These are phyloP conservation scores for Lycium ferocissimum DNA, from an alignment of 257 asterid species.

Conservation along the genomic window DNA sequence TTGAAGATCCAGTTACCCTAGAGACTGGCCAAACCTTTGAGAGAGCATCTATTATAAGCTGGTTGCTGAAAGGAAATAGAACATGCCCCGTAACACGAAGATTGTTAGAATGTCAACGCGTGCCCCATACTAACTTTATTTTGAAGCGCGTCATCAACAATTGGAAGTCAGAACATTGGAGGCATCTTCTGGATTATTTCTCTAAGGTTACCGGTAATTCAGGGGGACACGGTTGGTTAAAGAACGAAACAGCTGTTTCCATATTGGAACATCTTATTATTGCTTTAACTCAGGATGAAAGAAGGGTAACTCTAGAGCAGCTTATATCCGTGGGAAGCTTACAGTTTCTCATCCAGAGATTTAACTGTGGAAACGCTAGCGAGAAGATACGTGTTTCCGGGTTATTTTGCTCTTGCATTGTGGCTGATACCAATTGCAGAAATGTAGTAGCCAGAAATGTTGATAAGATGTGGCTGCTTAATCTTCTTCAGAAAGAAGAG, in stretches of 20 bases:
- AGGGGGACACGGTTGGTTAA: conserved; percentile 28
- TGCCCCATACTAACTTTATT: conserved; percentile 67
- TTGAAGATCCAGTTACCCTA: conserved; percentile 77
- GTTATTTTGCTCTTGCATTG: conserved; percentile 59
- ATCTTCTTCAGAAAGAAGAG: conserved; percentile 52
- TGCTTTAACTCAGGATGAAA: conserved; percentile 56
- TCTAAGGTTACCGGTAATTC: conserved; percentile 40
- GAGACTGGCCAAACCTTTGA: conserved; percentile 84
- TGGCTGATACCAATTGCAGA: conserved; percentile 57
- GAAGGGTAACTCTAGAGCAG: conserved; percentile 44
- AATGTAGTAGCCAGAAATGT: conserved; percentile 52
- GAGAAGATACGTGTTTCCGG: conserved; percentile 55
- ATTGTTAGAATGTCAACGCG: conserved; percentile 47
- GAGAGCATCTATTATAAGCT: conserved; percentile 61
- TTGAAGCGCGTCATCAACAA: conserved; percentile 63
- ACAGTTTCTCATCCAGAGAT: conserved; percentile 58
- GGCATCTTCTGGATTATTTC: conserved; percentile 48
- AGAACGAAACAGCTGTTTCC: conserved; percentile 47
- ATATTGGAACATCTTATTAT: conserved; percentile 55
- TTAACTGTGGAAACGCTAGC: conserved; percentile 45
- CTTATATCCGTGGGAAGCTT: conserved; percentile 65
- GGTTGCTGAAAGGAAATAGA: conserved; percentile 59
- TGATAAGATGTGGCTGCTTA: conserved; percentile 49
- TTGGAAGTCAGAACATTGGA: conserved; percentile 64
- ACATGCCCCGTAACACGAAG: conserved; percentile 74